Base-by-base conservation (phyloP, 345 rosid genomes). In the Melastoma malabathricum region DNA sequence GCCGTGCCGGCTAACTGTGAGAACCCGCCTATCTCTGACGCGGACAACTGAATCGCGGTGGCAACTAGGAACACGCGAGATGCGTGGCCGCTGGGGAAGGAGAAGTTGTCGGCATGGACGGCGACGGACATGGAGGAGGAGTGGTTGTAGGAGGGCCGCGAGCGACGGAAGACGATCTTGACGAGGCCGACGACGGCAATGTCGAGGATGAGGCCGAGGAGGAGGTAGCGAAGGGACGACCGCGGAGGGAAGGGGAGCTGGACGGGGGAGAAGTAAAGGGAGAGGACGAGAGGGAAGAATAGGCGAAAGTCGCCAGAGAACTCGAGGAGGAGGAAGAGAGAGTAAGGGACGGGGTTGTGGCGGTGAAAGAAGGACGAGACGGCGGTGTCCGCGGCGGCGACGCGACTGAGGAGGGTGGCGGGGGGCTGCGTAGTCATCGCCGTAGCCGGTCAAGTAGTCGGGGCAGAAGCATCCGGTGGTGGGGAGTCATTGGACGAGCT, bases 71-170 rank as follows among this genome's bases (percentile, higher is more conserved):
- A 83, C 46, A 92, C 93, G 27, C 95, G 82, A 13, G 96, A 82
- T 6, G 98, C 78, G 75, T 92, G 96, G 48, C 98, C 96, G 12
- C 95, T 84, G 58, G 96, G 98, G 55, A 92, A 87, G 20, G 98
- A 92, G 70, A 67, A 92, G 60, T 77, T 72, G 56, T 84, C 98
- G 17, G 71, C 73, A 12, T 83, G 64, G 47, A 87, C 93, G 2
- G 68, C 88, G 18, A 84, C 68, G 50, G 78, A 75, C 95, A 81
- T 92, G 63, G 75, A 31, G 38, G 38, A 31, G 38, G 38, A 51
- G 6, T 88, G 89, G 52, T 92, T 92, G 75, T 92, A 84, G 55
- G 65, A 64, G 22, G 96, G 98, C 53, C 95, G 93, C 10, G 74
- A 44, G n/a, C 96, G 94, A 47, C 95, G 96, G 84, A 84, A 75